These are phyloP conservation scores for Tricholomella constricta DNA, from an alignment of 768 basidiomycete genomes.

Conservation along the genomic window DNA sequence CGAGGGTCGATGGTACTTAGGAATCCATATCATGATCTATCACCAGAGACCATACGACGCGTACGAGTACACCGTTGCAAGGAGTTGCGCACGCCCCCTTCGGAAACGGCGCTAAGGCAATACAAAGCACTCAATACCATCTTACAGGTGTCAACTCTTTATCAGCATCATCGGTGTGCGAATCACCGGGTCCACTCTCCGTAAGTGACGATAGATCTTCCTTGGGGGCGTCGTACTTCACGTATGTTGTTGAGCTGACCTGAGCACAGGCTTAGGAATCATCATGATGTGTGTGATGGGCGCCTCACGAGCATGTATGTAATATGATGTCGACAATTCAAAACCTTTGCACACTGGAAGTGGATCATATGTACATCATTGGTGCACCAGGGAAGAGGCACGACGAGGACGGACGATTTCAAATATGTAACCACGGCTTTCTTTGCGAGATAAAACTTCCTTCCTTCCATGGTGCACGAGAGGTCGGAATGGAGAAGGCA, in stretches of 20 bases:
- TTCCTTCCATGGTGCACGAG: background rate
- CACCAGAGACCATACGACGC: too few relatives aligned
- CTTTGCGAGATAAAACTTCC: background rate
- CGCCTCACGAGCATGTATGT: background rate
- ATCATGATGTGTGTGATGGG: background rate
- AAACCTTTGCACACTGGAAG: too few relatives aligned
- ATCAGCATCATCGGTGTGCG: too few relatives aligned
- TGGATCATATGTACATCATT: too few relatives aligned
- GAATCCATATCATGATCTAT: background rate
- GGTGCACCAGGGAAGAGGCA: background rate
- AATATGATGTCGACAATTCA: background rate
- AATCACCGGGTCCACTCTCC: background rate
- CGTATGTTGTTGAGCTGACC: background rate
- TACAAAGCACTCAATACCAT: too few relatives aligned
- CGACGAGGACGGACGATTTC: background rate
- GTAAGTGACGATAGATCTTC: background rate
- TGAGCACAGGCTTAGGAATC: background rate
- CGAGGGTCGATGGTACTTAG: constrained; percentile 3
- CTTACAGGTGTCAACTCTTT: too few relatives aligned
- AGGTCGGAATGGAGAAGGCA: background rate
- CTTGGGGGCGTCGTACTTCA: too few relatives aligned
- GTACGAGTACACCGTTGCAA: too few relatives aligned
- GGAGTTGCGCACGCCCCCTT: too few relatives aligned
- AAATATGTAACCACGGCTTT: background rate
- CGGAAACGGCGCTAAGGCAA: too few relatives aligned